Evolutionary conservation across 2,329 filamentous ascomycete species (phyloP).

Genomic region (Pseudogymnoascus sp.): DNA sequence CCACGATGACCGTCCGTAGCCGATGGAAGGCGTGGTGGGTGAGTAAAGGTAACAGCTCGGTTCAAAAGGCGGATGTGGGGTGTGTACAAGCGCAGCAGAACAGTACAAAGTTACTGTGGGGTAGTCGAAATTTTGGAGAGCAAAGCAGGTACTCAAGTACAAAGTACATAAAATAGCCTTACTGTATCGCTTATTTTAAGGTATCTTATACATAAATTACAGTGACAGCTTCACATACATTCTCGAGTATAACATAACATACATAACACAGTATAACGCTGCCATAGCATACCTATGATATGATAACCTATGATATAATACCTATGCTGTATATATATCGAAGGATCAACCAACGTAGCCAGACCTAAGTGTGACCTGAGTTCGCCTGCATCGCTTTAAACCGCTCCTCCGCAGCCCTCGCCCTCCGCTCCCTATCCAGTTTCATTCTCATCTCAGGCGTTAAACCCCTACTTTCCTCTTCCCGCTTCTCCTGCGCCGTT

Average conservation of each 20-base stretch:
- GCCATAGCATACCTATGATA: background rate
- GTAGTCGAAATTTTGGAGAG: background rate
- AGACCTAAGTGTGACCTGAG: background rate
- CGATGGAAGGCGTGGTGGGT: background rate
- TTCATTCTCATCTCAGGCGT: constrained; percentile 80
- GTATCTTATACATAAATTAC: background rate
- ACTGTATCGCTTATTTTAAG: background rate
- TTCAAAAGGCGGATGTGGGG: background rate
- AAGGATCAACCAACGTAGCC: background rate
- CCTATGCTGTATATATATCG: background rate
- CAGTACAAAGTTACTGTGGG: background rate
- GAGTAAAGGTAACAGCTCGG: background rate
- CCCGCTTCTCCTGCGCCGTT: constrained; percentile 71
- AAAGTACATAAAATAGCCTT: background rate
- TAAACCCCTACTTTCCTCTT: constrained; percentile 77
- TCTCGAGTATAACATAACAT: background rate
- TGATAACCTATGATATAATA: too few relatives aligned
- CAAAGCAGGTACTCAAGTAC: background rate
- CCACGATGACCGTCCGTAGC: constrained; percentile 6
- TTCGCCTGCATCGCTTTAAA: constrained; percentile 57
- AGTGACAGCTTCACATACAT: background rate
- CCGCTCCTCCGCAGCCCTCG: constrained; percentile 85
- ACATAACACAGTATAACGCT: background rate
- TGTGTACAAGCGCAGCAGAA: background rate
- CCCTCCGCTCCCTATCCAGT: constrained; percentile 81